Base-by-base conservation (phyloP, 2,329 filamentous ascomycete species). In the Stachybotrys chartarum region DNA sequence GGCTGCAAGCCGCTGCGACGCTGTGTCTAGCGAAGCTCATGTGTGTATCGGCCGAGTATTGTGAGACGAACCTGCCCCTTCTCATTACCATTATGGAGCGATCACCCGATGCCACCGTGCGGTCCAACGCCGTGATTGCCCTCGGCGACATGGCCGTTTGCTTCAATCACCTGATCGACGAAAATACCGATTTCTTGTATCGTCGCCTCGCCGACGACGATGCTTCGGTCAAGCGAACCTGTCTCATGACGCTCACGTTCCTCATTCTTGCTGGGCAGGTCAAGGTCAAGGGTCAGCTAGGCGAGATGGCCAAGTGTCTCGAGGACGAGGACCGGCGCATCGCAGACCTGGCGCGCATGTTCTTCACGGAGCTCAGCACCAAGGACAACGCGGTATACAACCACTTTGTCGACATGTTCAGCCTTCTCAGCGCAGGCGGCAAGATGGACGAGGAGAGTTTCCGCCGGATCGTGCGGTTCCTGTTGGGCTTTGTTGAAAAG, bases 321-420 rank as follows among this genome's bases (percentile, higher is more conserved):
- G 94, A 99, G 72, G 94, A 99, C 66, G 85, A 86, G n/a, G 95
- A 99, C 68, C 91, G 92, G 72, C 84, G 90, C 58, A 96, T 97
- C 59, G 90, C 92, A 1, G 94, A 99, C 67, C 81, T 99, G 66
- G 90, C 91, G 14, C 82, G 91, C 57, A 97, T 97, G 93, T 99
- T 99, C 83, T 99, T 99, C 72, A 93, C 91, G 0, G 94, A 99
- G 72, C 81, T 99, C 55, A 91, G 92, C 58, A 96, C 91, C 63
- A 99, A 99, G 77, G 94, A 99, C 70, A 99, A 99, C 67, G 94
- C 94, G 3, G 91, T 99, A 3, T 99, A 99, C 72, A 99, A 99
- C 70, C 93, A 99, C 75, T 99, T 99, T 72, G 91, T 99, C 31
- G 94, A 99, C 69, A 97, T 99, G 90, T 99, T 99, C 72, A 93